These are phyloP conservation scores for Cordyceps tenuipes DNA, from an alignment of 2,329 filamentous ascomycete genomes.

Conservation along the genomic window DNA sequence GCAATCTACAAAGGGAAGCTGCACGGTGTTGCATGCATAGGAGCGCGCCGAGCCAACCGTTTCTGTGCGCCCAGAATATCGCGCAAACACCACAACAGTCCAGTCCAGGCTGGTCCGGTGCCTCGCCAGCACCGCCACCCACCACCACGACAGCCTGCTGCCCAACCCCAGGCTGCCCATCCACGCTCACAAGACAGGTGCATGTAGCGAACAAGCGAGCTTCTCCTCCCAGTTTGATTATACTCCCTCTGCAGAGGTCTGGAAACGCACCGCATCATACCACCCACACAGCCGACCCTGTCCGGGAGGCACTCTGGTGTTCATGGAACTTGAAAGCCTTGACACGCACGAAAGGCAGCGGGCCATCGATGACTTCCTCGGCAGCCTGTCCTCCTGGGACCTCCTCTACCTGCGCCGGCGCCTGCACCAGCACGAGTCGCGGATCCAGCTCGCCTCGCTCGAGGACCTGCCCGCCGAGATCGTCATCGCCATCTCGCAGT, in stretches of 20 bases:
- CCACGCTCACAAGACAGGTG: neutral
- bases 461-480: slow-evolving; percentile 22
- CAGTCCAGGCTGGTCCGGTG: neutral
- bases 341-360: slow-evolving; percentile 5
- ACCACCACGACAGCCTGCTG: slow-evolving; percentile 1
- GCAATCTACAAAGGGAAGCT: neutral
- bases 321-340: neutral
- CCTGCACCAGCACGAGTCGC: slow-evolving; percentile 11
- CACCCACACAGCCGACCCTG: neutral
- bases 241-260: neutral
- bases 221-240: neutral
- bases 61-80: slow-evolving; percentile 7
- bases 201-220: neutral
- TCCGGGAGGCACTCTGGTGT: neutral
- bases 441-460: slow-evolving; percentile 18
- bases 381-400: slow-evolving; percentile 21
- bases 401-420: slow-evolving; percentile 19
- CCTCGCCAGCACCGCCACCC: neutral
- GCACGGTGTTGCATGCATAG: neutral
- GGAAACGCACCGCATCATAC: neutral
- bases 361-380: slow-evolving; percentile 19
- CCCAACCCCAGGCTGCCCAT: slow-evolving; percentile 1
- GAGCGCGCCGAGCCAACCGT: neutral
- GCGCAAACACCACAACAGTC: neutral
- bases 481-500: slow-evolving; percentile 16